phyloP scores from a whole-genome alignment of 1,284 basidiomycete genomes.

The Leccinum pachyderme region DNA sequence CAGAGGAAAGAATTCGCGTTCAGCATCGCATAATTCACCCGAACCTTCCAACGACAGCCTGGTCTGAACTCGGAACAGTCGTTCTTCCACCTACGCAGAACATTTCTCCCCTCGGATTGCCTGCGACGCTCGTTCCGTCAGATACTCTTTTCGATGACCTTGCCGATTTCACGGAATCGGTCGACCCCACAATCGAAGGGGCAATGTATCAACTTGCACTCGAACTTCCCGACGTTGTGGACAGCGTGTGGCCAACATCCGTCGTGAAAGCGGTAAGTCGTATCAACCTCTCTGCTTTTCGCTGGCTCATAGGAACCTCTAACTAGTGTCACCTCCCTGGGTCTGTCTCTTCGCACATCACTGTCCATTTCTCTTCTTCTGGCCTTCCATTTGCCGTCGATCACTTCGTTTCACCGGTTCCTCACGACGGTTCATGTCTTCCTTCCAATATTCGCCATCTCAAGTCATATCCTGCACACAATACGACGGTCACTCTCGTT shows the following conservation, averaged over 20 bases:
- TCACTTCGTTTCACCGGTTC: slow-evolving; percentile 65
- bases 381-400: slow-evolving; percentile 60
- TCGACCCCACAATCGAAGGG: slow-evolving; percentile 37
- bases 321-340: slow-evolving; percentile 59
- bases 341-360: slow-evolving; percentile 52
- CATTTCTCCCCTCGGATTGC: slow-evolving; percentile 25
- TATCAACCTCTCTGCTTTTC: slow-evolving; percentile 10
- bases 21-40: slow-evolving; percentile 44
- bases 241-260: slow-evolving; percentile 60
- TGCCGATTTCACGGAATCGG: slow-evolving; percentile 38
- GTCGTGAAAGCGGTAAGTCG: slow-evolving; percentile 69
- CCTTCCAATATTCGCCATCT: slow-evolving; percentile 12
- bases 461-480: slow-evolving; percentile 36
- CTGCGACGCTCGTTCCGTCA: slow-evolving; percentile 35
- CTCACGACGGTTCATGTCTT: slow-evolving; percentile 63
- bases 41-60: slow-evolving; percentile 32
- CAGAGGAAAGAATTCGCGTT: slow-evolving; percentile 28
- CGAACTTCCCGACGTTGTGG: slow-evolving; percentile 47
- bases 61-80: slow-evolving; percentile 36
- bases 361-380: slow-evolving; percentile 51
- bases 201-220: slow-evolving; percentile 76
- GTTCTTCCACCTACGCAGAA: slow-evolving; percentile 28
- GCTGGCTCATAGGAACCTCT: slow-evolving; percentile 9
- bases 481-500: slow-evolving; percentile 54
- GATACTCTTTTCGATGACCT: slow-evolving; percentile 45